Evolutionary conservation across 805 yeast species (phyloP).

Genomic region (Novakomyces olei): DNA sequence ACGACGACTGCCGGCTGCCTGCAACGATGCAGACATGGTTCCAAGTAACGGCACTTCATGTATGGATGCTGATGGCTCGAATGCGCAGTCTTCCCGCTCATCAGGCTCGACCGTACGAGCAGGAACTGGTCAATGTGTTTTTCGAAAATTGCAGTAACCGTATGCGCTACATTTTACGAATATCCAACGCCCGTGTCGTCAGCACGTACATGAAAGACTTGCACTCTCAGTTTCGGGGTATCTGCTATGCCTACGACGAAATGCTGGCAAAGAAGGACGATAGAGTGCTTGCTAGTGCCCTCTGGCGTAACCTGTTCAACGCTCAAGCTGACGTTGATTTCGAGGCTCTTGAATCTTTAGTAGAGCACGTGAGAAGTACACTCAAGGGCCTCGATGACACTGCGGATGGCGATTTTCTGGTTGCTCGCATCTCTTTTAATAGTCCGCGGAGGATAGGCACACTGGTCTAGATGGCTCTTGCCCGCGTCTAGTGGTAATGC

Average conservation of each 20-base stretch:
- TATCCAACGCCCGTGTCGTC: constrained; percentile 56
- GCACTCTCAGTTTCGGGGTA: constrained; percentile 74
- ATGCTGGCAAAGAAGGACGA: constrained; percentile 40
- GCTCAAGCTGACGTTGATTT: constrained; percentile 43
- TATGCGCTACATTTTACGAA: constrained; percentile 67
- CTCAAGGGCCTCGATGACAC: no score
- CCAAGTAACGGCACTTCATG: constrained; percentile 72
- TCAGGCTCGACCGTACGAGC: constrained; percentile 75
- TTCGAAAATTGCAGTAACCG: constrained; percentile 78
- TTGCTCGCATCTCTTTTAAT: no score
- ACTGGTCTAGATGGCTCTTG: no score
- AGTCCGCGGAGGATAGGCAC: no score
- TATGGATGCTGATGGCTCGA: constrained; percentile 82
- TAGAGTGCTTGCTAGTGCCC: constrained; percentile 20
- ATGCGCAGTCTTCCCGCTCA: constrained; percentile 92
- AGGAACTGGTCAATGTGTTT: constrained; percentile 68
- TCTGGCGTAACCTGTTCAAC: constrained; percentile 68
- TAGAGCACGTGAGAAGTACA: no score
- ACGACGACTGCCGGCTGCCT: constrained; percentile 28
- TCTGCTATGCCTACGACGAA: constrained; percentile 79
- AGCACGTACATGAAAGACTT: constrained; percentile 77
- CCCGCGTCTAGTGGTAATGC: neutral
- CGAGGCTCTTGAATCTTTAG: neutral
- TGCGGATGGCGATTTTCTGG: no score
- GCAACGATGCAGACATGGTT: constrained; percentile 88